phyloP scores from a whole-genome alignment of 2,329 filamentous ascomycete genomes.

The Nannizziopsis arthrosporioides region DNA sequence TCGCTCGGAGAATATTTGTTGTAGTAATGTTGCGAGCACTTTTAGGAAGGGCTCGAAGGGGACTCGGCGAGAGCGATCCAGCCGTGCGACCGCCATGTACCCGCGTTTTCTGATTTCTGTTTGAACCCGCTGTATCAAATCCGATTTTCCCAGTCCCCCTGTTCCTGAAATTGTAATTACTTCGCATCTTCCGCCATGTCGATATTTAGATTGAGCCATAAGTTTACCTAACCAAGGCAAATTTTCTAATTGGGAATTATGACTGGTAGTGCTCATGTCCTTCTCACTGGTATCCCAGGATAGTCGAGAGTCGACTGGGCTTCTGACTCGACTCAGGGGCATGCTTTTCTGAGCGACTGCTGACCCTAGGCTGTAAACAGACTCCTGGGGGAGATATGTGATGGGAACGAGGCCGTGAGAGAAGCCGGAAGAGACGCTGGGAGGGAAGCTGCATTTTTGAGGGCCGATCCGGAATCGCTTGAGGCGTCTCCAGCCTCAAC shows the following conservation, averaged over 20 bases:
- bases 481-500: constrained; percentile 43
- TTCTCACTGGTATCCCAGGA: constrained; percentile 29
- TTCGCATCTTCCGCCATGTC: constrained; percentile 46
- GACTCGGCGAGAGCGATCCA: constrained; percentile 47
- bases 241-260: constrained; percentile 10
- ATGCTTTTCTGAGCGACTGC: constrained; percentile 24
- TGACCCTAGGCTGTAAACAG: constrained; percentile 26
- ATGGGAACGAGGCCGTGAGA: background rate
- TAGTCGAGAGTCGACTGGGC: constrained; percentile 28
- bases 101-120: constrained; percentile 45
- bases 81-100: constrained; percentile 50
- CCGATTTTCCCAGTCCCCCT: constrained; percentile 50
- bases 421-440: constrained; percentile 12
- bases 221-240: constrained; percentile 23
- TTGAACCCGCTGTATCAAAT: constrained; percentile 48
- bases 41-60: constrained; percentile 52
- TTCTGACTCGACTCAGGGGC: constrained; percentile 23
- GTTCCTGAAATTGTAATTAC: constrained; percentile 47
- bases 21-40: constrained; percentile 49
- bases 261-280: constrained; percentile 17
- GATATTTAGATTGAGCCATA: constrained; percentile 39
- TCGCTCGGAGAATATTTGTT: constrained; percentile 54
- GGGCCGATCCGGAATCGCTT: constrained; percentile 41
- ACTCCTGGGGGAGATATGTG: constrained; percentile 27
- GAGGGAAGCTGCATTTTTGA: constrained; percentile 25